Evolutionary conservation across 2,329 filamentous ascomycete species (phyloP).

Genomic region (Ascochyta koolunga): DNA sequence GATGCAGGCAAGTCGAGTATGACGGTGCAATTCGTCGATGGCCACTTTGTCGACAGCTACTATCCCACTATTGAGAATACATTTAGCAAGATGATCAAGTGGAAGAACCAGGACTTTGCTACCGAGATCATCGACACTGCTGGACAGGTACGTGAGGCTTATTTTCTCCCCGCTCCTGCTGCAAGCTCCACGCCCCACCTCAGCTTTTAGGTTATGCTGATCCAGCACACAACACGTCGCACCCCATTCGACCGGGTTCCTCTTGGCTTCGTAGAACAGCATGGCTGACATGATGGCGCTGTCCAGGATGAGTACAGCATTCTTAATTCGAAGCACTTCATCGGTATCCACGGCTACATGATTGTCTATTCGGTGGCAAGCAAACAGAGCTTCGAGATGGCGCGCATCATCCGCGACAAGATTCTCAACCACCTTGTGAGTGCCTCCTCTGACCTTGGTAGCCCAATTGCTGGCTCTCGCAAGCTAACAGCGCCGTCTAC

Average conservation of each 20-base stretch:
- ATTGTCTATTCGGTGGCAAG: slow-evolving; percentile 98
- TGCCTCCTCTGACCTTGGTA: slow-evolving; percentile 17
- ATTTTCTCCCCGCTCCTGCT: slow-evolving; percentile 21
- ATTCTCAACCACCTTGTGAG: slow-evolving; percentile 92
- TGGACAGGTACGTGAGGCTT: slow-evolving; percentile 71
- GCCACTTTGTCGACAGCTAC: slow-evolving; percentile 98
- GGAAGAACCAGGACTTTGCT: slow-evolving; percentile 89
- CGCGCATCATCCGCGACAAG: slow-evolving; percentile 93
- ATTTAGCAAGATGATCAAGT: slow-evolving; percentile 93
- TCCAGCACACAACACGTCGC: neutral
- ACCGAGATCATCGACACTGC: slow-evolving; percentile 99
- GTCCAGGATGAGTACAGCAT: slow-evolving; percentile 95
- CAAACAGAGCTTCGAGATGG: slow-evolving; percentile 95
- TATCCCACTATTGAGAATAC: slow-evolving; percentile 99
- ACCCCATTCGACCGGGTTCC: neutral
- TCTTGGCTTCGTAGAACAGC: neutral
- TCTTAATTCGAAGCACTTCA: slow-evolving; percentile 97
- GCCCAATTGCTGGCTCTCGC: neutral
- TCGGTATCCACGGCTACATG: slow-evolving; percentile 98
- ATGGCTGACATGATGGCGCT: slow-evolving; percentile 28
- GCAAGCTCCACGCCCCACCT: slow-evolving; percentile 22
- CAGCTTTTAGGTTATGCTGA: slow-evolving; percentile 4
- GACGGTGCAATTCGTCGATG: slow-evolving; percentile 95
- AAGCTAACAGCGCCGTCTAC: slow-evolving; percentile 1
- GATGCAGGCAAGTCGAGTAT: slow-evolving; percentile 90